Evolutionary conservation across 371 early-diverging fungal species (phyloP).

Genomic region (Haplosporangium sp.): DNA sequence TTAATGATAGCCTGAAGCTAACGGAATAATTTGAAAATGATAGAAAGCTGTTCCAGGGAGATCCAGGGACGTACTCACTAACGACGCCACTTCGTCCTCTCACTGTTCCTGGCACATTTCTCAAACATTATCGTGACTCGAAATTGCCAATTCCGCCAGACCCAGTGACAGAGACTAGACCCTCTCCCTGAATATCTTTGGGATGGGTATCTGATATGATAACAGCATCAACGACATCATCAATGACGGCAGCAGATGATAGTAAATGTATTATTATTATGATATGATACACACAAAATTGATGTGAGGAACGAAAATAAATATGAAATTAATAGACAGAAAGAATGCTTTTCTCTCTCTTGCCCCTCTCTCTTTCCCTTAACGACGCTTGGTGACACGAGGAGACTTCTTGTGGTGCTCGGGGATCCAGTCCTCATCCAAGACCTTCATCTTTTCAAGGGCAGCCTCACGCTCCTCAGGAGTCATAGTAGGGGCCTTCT

Average conservation of each 20-base stretch:
- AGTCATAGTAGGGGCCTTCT: slow-evolving; percentile 52
- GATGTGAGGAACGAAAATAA: background rate
- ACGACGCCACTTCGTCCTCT: slow-evolving; percentile 15
- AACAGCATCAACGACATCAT: background rate
- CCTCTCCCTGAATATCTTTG: background rate
- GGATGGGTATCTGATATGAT: background rate
- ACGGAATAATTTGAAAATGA: background rate
- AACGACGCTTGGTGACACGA: slow-evolving; percentile 49
- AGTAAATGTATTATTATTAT: slow-evolving; percentile 2
- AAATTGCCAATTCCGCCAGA: background rate
- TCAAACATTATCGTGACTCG: background rate
- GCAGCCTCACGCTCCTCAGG: slow-evolving; percentile 55
- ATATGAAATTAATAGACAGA: slow-evolving; percentile 1
- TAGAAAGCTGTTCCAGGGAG: slow-evolving; percentile 18
- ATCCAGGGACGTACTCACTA: slow-evolving; percentile 29
- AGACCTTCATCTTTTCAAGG: slow-evolving; percentile 47
- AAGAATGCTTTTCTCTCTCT: background rate
- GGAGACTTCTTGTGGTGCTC: slow-evolving; percentile 59
- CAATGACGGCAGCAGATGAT: background rate
- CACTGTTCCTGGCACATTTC: background rate
- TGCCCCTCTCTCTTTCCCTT: background rate
- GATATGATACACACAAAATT: slow-evolving; percentile 7
- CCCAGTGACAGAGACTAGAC: background rate
- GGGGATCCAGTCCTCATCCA: slow-evolving; percentile 58
- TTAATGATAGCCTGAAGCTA: background rate